Percentiles rank a stretch among this genome's conserved stretches.
Conservation (phyloP, 2,329 filamentous ascomycete species). For the Aspergillus persii region DNA sequence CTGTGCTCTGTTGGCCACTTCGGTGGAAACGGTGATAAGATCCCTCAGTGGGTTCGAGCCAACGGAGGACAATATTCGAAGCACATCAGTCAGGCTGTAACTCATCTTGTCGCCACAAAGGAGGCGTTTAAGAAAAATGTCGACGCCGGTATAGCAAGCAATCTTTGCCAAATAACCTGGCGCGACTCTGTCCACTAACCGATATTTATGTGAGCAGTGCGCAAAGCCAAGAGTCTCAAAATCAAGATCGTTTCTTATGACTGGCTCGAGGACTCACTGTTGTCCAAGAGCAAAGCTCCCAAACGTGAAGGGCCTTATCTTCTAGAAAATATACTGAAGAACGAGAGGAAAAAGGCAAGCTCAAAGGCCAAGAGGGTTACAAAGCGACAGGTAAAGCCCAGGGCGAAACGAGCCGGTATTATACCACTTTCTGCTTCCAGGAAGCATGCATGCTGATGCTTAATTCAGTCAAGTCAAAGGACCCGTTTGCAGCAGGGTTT, state of each 20-base stretch:
- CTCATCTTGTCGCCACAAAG: constrained; percentile 69
- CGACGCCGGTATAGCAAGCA: constrained; percentile 37
- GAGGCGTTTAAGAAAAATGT: constrained; percentile 57
- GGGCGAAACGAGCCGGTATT: background rate
- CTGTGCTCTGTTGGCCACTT: constrained; percentile 62
- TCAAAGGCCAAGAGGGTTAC: background rate
- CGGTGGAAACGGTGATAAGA: constrained; percentile 52
- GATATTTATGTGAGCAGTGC: constrained; percentile 31
- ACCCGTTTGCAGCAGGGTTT: background rate
- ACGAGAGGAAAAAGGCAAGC: constrained; percentile 16
- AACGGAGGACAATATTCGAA: constrained; percentile 60
- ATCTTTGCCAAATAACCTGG: background rate
- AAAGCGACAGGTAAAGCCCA: background rate
- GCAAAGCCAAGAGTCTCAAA: constrained; percentile 36
- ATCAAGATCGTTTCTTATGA: constrained; percentile 48
- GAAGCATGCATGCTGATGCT: background rate
- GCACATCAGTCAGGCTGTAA: constrained; percentile 56
- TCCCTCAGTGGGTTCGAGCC: constrained; percentile 63
- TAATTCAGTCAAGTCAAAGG: background rate
- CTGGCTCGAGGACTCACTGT: constrained; percentile 48
- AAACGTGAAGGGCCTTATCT: constrained; percentile 35
- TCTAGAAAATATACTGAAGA: constrained; percentile 38
- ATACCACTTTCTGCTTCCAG: background rate
- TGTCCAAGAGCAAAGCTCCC: constrained; percentile 33
- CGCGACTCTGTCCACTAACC: background rate